Base-by-base conservation (phyloP, 2,329 filamentous ascomycete genomes). In the Dactylonectria macrodidyma region DNA sequence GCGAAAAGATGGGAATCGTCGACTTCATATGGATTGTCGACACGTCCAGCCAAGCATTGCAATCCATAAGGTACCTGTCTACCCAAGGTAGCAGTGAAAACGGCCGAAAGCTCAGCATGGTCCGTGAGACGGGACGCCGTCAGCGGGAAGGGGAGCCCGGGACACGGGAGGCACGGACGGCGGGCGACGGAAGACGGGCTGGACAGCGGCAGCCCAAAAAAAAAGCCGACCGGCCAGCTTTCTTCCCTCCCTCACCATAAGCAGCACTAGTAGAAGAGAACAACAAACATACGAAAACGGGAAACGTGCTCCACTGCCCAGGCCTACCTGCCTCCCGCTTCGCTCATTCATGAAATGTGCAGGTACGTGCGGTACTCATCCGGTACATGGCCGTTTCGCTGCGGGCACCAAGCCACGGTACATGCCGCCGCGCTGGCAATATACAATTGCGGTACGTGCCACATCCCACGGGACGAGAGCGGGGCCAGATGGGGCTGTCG, bases 11-110 rank as follows among this genome's bases (percentile, higher is more conserved):
- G 48, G 48, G 48, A 33, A n/a, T 14, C 14, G 26, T 8, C 48
- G 48, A 26, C 14, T 52, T 52, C 26, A 51, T 33, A 52, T 52
- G 26, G 26, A 33, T 52, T 24, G 14, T 52, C 48, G 48, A 34
- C 48, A 33, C 48, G 14, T 34, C 41, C 41, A 44, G 14, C 14
- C n/a, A 14, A 5, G 16, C 8, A 16, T 26, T 33, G 48, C 19
- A 14, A 26, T 22, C 47, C 46, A 22, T 12, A 11, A 26, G 5
- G 36, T 14, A 10, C 3, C 19, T 19, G 19, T 10, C 9, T 3
- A 38, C 5, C 41, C 41, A 14, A 44, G 14, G 5, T 30, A 9
- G 3, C 41, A n/a, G 6, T n/a, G n/a, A 24, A 33, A 19, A 26
- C 26, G 26, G 26, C 26, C 26, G 7, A 7, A 30, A 30, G 26